Evolutionary conservation across 257 asterid species (phyloP).

Genomic region (Misopates orontium): DNA sequence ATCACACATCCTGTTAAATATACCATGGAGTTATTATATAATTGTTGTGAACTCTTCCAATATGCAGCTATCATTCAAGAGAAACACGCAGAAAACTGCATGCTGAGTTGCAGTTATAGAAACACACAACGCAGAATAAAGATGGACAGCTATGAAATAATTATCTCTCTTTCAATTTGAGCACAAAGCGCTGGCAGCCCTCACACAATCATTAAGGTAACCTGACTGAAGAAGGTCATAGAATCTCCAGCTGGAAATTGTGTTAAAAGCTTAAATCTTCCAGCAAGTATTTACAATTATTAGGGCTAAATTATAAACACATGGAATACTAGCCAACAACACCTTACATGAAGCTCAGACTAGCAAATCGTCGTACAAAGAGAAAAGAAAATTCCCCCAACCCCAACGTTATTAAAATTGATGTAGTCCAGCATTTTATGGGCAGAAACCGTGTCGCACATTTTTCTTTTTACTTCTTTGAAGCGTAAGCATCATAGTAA

Average conservation of each 20-base stretch:
- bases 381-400: background rate
- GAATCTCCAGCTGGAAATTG: background rate
- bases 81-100: background rate
- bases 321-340: background rate
- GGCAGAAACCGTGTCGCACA: background rate
- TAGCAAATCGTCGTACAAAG: background rate
- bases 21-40: too few relatives aligned
- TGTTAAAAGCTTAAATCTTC: background rate
- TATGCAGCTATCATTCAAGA: background rate
- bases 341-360: background rate
- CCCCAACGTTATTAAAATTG: background rate
- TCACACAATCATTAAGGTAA: conserved; percentile 1
- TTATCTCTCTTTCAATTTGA: background rate
- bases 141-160: background rate
- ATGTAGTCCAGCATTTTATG: background rate
- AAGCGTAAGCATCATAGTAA: background rate
- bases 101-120: background rate
- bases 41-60: background rate
- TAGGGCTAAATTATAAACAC: background rate
- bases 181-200: background rate
- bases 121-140: background rate
- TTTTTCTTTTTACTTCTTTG: background rate
- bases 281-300: background rate
- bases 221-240: background rate
- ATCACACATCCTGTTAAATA: background rate